Evolutionary conservation across 352 stramenopile species (phyloP).

Genomic region (Phytophthora brassicae): DNA sequence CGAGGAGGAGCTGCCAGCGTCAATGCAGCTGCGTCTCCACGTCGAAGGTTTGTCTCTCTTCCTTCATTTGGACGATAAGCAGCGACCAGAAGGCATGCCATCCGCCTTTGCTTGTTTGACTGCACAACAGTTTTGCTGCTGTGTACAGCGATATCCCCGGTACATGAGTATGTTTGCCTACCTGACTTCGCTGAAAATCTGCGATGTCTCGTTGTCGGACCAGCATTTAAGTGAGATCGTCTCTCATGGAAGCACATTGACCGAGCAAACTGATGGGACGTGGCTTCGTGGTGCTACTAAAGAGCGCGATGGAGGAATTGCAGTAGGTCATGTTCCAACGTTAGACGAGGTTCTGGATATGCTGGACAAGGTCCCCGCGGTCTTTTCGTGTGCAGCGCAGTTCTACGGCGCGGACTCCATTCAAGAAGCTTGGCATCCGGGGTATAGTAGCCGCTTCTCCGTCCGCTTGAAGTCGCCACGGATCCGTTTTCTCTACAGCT

Average conservation of each 20-base stretch:
- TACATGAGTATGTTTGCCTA: slow-evolving; percentile 75
- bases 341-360: slow-evolving; percentile 57
- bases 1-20: slow-evolving; percentile 42
- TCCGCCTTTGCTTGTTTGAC: slow-evolving; percentile 65
- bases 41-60: slow-evolving; percentile 70
- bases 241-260: slow-evolving; percentile 40
- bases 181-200: slow-evolving; percentile 73
- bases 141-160: slow-evolving; percentile 67
- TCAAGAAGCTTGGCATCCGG: slow-evolving; percentile 81
- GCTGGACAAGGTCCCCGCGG: slow-evolving; percentile 57
- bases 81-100: slow-evolving; percentile 29
- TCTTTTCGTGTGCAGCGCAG: slow-evolving; percentile 78
- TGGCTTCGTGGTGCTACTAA: slow-evolving; percentile 11
- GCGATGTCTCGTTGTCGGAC: slow-evolving; percentile 62
- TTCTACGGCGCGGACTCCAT: slow-evolving; percentile 78
- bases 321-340: slow-evolving; percentile 54
- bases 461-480: slow-evolving; percentile 75
- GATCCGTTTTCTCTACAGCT: slow-evolving; percentile 83
- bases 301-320: slow-evolving; percentile 19
- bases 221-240: slow-evolving; percentile 67
- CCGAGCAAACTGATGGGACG: slow-evolving; percentile 24
- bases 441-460: slow-evolving; percentile 73
- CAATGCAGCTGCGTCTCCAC: slow-evolving; percentile 75
- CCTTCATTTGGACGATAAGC: slow-evolving; percentile 54
- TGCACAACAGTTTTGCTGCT: slow-evolving; percentile 72